phyloP scores from a whole-genome alignment of 495 filamentous ascomycete genomes.

The Xylona heveae region DNA sequence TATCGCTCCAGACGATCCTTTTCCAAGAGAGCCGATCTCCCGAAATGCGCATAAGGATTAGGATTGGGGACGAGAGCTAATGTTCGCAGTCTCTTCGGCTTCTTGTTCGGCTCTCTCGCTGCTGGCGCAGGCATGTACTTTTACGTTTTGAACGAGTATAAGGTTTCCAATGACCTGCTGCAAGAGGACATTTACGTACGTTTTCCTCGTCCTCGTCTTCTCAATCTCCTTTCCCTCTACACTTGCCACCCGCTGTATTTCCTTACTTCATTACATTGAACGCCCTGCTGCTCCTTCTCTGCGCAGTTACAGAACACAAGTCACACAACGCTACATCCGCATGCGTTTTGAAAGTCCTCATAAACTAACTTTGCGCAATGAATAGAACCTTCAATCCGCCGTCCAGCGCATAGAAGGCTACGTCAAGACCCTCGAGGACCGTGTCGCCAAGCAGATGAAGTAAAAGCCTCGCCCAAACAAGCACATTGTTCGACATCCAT shows the following conservation, averaged over 20 bases:
- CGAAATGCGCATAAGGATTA: too few species aligned
- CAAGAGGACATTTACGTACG: conserved; percentile 92
- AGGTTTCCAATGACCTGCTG: conserved; percentile 79
- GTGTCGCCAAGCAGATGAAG: conserved; percentile 46
- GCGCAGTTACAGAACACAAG: conserved; percentile 7
- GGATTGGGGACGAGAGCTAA: too few species aligned
- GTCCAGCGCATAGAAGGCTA: conserved; percentile 73
- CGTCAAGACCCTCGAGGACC: conserved; percentile 60
- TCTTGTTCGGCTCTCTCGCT: conserved; percentile 66
- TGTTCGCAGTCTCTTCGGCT: conserved; percentile 74
- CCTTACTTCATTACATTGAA: conserved; percentile 3
- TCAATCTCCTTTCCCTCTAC: too few species aligned
- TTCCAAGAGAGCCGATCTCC: background rate
- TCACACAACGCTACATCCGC: conserved; percentile 4
- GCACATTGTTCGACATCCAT: too few species aligned
- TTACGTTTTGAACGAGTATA: conserved; percentile 83
- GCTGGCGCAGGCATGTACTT: conserved; percentile 70
- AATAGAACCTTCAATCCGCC: conserved; percentile 66
- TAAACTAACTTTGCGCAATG: background rate
- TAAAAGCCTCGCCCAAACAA: conserved; percentile 18
- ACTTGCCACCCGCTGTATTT: background rate
- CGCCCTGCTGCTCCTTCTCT: conserved; percentile 10
- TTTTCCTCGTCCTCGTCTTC: too few species aligned
- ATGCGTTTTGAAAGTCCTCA: background rate
- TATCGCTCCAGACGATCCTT: background rate